Conservation (phyloP, 2,329 filamentous ascomycete genomes). For the Epichloe festucae region DNA sequence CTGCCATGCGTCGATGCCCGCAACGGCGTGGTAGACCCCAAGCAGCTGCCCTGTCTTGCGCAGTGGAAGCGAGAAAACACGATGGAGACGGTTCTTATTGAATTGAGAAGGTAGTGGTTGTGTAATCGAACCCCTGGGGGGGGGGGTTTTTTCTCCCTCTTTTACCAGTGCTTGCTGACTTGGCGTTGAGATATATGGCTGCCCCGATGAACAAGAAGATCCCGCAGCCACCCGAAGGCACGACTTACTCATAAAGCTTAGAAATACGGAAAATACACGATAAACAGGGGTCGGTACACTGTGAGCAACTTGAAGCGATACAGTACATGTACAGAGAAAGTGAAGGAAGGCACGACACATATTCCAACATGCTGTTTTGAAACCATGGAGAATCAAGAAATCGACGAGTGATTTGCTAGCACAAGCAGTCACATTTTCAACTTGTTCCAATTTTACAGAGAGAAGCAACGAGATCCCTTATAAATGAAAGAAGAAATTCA, state of each 20-base stretch:
- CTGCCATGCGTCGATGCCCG: conserved; percentile 80
- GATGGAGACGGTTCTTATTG: conserved; percentile 87
- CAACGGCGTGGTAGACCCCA: conserved; percentile 73
- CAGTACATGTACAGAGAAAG: neutral
- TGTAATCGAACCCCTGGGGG: neutral
- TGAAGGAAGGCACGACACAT: neutral
- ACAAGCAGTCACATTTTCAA: neutral
- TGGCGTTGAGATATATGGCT: conserved; percentile 73
- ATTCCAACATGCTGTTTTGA: neutral
- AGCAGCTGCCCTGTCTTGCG: conserved; percentile 69
- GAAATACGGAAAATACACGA: neutral
- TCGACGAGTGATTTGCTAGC: neutral
- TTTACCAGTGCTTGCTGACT: neutral
- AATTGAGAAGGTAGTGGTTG: conserved; percentile 54
- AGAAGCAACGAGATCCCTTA: neutral
- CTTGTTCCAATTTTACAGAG: neutral
- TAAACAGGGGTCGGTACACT: neutral
- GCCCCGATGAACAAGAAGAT: conserved; percentile 86
- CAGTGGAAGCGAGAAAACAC: conserved; percentile 90
- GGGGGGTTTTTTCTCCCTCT: no score
- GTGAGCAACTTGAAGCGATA: neutral
- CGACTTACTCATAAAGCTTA: conserved; percentile 28
- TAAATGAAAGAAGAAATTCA: neutral
- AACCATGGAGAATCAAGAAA: neutral
- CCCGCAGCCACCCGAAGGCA: conserved; percentile 81